phyloP scores from a whole-genome alignment of 495 filamentous ascomycete genomes.

The Penicillium verhagenii region DNA sequence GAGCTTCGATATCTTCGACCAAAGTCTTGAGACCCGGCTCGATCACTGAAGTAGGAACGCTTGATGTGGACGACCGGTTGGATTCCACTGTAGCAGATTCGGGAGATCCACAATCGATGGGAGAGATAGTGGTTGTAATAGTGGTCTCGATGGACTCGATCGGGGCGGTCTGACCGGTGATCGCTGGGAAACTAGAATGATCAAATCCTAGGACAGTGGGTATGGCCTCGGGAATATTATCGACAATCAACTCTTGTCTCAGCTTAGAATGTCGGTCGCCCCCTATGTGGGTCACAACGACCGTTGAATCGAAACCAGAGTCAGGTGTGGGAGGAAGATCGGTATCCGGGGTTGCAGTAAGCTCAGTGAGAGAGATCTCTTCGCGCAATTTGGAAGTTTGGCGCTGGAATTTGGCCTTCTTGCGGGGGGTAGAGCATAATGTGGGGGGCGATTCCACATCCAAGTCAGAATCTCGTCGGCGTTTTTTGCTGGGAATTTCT shows the following conservation, averaged over 20 bases:
- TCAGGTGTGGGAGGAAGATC: conserved; percentile 15
- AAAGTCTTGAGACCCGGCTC: conserved; percentile 28
- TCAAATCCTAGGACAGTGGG: conserved; percentile 2
- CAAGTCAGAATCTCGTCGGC: conserved; percentile 37
- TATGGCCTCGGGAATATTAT: conserved; percentile 6
- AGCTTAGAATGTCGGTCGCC: conserved; percentile 16
- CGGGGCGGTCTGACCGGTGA: background rate
- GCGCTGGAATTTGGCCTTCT: conserved; percentile 37
- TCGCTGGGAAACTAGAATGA: background rate
- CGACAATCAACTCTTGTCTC: conserved; percentile 15
- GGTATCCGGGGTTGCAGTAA: conserved; percentile 17
- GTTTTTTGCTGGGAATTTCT: conserved; percentile 37
- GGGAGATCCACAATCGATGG: conserved; percentile 32
- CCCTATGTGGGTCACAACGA: background rate
- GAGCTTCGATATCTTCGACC: conserved; percentile 19
- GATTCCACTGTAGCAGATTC: conserved; percentile 35
- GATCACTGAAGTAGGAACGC: conserved; percentile 38
- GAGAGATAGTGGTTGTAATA: conserved; percentile 3
- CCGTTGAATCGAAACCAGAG: conserved; percentile 4
- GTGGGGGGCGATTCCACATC: conserved; percentile 33
- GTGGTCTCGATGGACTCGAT: conserved; percentile 4
- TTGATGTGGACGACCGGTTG: conserved; percentile 39
- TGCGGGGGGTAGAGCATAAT: conserved; percentile 33
- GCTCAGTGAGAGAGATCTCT: conserved; percentile 37
- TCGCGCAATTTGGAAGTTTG: conserved; percentile 43